Conservation (phyloP, 305 asterid genomes). For the Salvia sclarea region DNA sequence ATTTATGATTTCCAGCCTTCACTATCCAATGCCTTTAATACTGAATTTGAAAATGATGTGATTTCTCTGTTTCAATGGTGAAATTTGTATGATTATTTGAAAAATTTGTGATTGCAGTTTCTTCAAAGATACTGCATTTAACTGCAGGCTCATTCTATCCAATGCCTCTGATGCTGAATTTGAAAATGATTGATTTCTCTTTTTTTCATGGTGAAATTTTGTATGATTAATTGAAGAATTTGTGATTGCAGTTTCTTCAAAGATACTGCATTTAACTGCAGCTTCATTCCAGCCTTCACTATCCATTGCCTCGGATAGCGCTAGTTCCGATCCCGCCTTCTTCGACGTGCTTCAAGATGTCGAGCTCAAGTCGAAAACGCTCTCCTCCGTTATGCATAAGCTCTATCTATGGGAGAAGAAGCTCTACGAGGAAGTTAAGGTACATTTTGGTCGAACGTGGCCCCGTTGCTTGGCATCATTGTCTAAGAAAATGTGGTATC, state of each 20-base stretch:
- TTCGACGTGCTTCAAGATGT: slow-evolving; percentile 58
- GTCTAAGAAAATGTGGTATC: too few species aligned
- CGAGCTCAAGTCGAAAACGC: slow-evolving; percentile 62
- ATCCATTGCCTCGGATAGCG: slow-evolving; percentile 46
- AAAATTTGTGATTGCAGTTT: slow-evolving; percentile 43
- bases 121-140: slow-evolving; percentile 78
- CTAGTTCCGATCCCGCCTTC: slow-evolving; percentile 57
- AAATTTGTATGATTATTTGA: neutral
- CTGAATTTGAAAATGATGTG: neutral
- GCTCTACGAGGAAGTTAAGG: slow-evolving; percentile 94
- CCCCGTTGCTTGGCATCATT: too few species aligned
- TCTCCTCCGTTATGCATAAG: slow-evolving; percentile 86
- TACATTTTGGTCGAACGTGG: too few species aligned
- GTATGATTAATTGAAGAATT: neutral
- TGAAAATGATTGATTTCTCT: too few species aligned
- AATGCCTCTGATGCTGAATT: slow-evolving; percentile 45
- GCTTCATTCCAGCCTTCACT: slow-evolving; percentile 66
- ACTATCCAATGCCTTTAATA: too few species aligned
- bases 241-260: slow-evolving; percentile 63
- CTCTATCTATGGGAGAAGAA: slow-evolving; percentile 95
- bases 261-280: slow-evolving; percentile 63
- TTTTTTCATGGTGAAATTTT: too few species aligned
- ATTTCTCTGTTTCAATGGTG: slow-evolving; percentile 25
- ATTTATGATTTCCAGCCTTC: too few species aligned
- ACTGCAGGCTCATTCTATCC: slow-evolving; percentile 56